A percentile compares a stretch with the other conserved stretches of the same genome.
These are phyloP conservation scores for Trematosphaeria pertusa DNA, from an alignment of 2,329 filamentous ascomycete genomes.

Conservation along the genomic window DNA sequence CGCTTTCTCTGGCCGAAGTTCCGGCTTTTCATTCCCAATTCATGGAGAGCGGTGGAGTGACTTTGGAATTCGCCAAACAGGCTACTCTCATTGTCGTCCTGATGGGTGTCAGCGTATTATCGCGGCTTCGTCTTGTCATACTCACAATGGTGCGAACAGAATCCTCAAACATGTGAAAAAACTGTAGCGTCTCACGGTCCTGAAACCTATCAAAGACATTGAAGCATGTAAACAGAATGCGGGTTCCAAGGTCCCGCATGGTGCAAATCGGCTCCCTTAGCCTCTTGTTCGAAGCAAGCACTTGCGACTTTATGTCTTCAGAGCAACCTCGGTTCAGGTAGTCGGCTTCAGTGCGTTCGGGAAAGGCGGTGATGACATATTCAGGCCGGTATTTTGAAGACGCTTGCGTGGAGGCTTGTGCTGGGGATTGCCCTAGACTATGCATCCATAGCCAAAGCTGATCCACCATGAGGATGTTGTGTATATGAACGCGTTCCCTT, in stretches of 20 bases:
- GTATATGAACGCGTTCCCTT: too few relatives aligned
- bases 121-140: background rate
- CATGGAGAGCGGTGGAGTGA: slow-evolving; percentile 3
- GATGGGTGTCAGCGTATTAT: background rate
- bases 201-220: slow-evolving; percentile 13
- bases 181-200: slow-evolving; percentile 10
- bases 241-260: slow-evolving; percentile 14
- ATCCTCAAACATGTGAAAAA: slow-evolving; percentile 20
- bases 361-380: slow-evolving; percentile 12
- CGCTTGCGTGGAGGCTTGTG: too few relatives aligned
- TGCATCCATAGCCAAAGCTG: slow-evolving; percentile 17
- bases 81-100: slow-evolving; percentile 12
- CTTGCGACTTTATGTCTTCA: slow-evolving; percentile 11
- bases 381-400: too few relatives aligned
- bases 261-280: slow-evolving; percentile 4
- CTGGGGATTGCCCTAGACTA: background rate
- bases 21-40: slow-evolving; percentile 8
- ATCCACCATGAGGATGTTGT: slow-evolving; percentile 18
- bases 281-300: slow-evolving; percentile 7
- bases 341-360: slow-evolving; percentile 10
- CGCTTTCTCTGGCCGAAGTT: slow-evolving; percentile 13
- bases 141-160: slow-evolving; percentile 11
- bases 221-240: slow-evolving; percentile 16
- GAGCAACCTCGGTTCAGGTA: background rate
- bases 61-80: slow-evolving; percentile 14